Evolutionary conservation across 2,329 filamentous ascomycete genomes (phyloP).

Genomic region (Trichocomaceae sp.): DNA sequence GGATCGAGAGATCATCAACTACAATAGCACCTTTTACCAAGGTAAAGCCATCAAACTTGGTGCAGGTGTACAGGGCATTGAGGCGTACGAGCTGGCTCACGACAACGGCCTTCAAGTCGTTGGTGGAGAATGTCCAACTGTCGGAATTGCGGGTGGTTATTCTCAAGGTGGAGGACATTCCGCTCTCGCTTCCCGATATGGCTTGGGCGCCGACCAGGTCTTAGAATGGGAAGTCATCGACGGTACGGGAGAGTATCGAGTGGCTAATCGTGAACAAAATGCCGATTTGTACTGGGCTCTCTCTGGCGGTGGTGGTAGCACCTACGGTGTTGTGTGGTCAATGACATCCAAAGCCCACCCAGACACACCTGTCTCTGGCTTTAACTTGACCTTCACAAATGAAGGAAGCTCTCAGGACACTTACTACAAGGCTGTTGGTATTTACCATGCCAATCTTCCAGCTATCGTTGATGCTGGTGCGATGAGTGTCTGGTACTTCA

Average conservation of each 20-base stretch:
- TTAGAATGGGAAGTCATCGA: constrained; percentile 54
- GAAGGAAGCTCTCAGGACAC: not conserved
- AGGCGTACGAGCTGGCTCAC: constrained; percentile 26
- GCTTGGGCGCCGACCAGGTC: constrained; percentile 55
- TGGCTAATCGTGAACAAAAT: not conserved
- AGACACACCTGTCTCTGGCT: not conserved
- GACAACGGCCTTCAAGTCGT: constrained; percentile 46
- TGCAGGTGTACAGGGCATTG: constrained; percentile 1
- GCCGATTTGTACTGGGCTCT: constrained; percentile 46
- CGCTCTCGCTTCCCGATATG: constrained; percentile 18
- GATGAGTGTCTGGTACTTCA: constrained; percentile 3
- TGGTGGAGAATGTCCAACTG: constrained; percentile 45
- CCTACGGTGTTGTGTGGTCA: constrained; percentile 37
- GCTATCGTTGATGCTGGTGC: constrained; percentile 46
- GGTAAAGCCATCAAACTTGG: constrained; percentile 7
- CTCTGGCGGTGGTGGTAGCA: constrained; percentile 49
- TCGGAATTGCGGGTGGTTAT: constrained; percentile 56
- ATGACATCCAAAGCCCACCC: constrained; percentile 3
- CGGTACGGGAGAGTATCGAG: constrained; percentile 19
- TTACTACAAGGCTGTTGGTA: constrained; percentile 42
- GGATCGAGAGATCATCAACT: constrained; percentile 33
- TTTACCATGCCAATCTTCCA: constrained; percentile 44
- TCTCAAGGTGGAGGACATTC: constrained; percentile 56
- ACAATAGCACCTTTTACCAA: constrained; percentile 9
- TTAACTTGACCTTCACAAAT: not conserved